A percentile compares a stretch with the other conserved stretches of the same genome.
Conservation (phyloP, 345 rosid genomes). For the Cardamine resedifolia region DNA sequence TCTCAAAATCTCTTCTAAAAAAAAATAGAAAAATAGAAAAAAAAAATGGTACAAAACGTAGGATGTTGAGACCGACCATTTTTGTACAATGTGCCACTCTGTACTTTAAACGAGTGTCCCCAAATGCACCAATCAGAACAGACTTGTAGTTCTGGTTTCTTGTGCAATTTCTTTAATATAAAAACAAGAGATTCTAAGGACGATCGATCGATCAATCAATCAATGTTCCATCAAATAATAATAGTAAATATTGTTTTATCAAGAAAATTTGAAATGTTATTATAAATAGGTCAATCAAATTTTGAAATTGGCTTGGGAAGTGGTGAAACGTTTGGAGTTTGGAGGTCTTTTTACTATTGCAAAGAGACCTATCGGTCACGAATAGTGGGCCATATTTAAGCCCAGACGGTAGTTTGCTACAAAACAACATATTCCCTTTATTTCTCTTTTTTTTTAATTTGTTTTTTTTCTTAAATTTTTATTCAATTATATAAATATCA, state of each 20-base stretch:
- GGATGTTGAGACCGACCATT: conserved; percentile 29
- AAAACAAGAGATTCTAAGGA: not conserved
- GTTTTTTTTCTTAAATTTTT: not conserved
- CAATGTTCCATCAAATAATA: not conserved
- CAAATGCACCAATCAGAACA: conserved; percentile 26
- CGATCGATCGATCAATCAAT: not conserved
- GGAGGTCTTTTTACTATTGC: not conserved
- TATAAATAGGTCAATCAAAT: not conserved
- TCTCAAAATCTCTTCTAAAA: not conserved
- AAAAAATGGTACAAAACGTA: conserved; percentile 1
- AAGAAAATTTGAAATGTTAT: not conserved
- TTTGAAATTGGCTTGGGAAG: conserved; percentile 10
- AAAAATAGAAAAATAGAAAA: not conserved
- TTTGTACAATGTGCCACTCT: conserved; percentile 31
- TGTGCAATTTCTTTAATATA: not conserved
- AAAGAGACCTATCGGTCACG: conserved; percentile 14
- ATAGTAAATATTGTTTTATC: not conserved
- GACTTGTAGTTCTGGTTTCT: not conserved
- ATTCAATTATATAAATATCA: not conserved
- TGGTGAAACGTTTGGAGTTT: not conserved
- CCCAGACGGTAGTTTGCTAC: conserved; percentile 14
- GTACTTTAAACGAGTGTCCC: conserved; percentile 2
- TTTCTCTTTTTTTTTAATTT: not conserved
- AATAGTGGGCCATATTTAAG: conserved; percentile 2
- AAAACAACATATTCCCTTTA: conserved; percentile 7